These are phyloP conservation scores for Geotrichum reessii DNA, from an alignment of 1,139 yeast genomes.

Conservation along the genomic window DNA sequence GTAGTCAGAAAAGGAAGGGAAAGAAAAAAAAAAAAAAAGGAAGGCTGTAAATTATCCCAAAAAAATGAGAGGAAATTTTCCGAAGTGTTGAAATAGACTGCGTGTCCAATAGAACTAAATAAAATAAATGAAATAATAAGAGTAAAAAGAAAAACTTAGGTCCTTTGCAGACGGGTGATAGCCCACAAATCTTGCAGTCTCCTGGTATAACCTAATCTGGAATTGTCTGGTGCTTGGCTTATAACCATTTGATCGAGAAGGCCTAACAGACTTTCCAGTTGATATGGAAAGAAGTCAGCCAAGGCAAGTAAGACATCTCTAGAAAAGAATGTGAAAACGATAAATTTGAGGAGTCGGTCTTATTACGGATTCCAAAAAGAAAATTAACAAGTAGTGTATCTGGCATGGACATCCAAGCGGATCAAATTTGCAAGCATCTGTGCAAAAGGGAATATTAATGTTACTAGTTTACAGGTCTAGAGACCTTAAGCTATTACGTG, in stretches of 20 bases:
- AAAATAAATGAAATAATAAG: too few relatives aligned
- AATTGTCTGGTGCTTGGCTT: too few relatives aligned
- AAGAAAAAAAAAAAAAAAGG: background rate
- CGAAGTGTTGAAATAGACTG: background rate
- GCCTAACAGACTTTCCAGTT: too few relatives aligned
- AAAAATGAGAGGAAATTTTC: background rate
- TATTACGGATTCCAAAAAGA: background rate
- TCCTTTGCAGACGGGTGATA: too few relatives aligned
- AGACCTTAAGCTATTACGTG: background rate
- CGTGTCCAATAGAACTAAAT: background rate
- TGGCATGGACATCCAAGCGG: background rate
- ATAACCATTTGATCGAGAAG: too few relatives aligned
- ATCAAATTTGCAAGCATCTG: background rate
- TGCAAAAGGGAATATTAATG: background rate
- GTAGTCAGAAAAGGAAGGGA: background rate
- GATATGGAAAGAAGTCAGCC: background rate
- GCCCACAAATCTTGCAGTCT: too few relatives aligned
- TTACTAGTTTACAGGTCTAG: background rate
- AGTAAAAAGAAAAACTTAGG: too few relatives aligned
- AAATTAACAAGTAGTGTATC: background rate
- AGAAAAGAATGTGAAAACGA: background rate
- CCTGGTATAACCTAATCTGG: too few relatives aligned
- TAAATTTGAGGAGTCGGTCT: background rate
- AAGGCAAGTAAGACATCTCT: background rate
- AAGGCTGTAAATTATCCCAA: background rate